These are phyloP conservation scores for Juglanconis oblonga DNA, from an alignment of 2,329 filamentous ascomycete genomes.

Conservation along the genomic window DNA sequence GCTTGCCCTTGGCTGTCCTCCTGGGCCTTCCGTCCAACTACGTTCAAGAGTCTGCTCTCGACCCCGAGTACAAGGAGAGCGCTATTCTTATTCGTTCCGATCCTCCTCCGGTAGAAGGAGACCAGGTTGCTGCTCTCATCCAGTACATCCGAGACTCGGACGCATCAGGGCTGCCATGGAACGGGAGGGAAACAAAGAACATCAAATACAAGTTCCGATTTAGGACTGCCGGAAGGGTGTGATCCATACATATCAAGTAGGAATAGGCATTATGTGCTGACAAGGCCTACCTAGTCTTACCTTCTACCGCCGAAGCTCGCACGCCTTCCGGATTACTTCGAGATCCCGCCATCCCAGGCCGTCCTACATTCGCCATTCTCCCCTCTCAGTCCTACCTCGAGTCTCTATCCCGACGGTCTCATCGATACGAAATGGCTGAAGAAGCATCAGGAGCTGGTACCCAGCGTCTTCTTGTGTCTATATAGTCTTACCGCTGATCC, in stretches of 20 bases:
- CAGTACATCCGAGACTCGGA: slow-evolving; percentile 65
- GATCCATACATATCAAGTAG: slow-evolving; percentile 33
- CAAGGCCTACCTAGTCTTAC: slow-evolving; percentile 45
- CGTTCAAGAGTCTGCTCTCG: slow-evolving; percentile 39
- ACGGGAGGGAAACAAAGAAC: slow-evolving; percentile 50
- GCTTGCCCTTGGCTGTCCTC: slow-evolving; percentile 78
- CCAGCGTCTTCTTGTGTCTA: slow-evolving; percentile 77
- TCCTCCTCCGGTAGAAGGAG: slow-evolving; percentile 62
- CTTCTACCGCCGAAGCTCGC: slow-evolving; percentile 57
- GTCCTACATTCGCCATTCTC: slow-evolving; percentile 89
- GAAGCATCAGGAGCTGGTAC: slow-evolving; percentile 84
- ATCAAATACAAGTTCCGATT: slow-evolving; percentile 62
- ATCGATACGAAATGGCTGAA: slow-evolving; percentile 78
- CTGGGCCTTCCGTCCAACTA: slow-evolving; percentile 63
- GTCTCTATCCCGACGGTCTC: slow-evolving; percentile 85
- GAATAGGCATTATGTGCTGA: slow-evolving; percentile 25
- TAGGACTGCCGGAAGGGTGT: slow-evolving; percentile 76
- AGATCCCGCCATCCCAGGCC: slow-evolving; percentile 43
- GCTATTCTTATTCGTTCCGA: slow-evolving; percentile 68
- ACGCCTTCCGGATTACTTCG: slow-evolving; percentile 49
- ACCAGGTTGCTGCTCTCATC: slow-evolving; percentile 63
- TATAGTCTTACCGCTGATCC: slow-evolving; percentile 73
- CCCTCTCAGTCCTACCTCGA: slow-evolving; percentile 78
- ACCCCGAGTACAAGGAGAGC: slow-evolving; percentile 53
- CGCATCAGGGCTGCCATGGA: slow-evolving; percentile 65